These are phyloP conservation scores for Penicillium sp. DNA, from an alignment of 2,329 filamentous ascomycete species.

Conservation along the genomic window DNA sequence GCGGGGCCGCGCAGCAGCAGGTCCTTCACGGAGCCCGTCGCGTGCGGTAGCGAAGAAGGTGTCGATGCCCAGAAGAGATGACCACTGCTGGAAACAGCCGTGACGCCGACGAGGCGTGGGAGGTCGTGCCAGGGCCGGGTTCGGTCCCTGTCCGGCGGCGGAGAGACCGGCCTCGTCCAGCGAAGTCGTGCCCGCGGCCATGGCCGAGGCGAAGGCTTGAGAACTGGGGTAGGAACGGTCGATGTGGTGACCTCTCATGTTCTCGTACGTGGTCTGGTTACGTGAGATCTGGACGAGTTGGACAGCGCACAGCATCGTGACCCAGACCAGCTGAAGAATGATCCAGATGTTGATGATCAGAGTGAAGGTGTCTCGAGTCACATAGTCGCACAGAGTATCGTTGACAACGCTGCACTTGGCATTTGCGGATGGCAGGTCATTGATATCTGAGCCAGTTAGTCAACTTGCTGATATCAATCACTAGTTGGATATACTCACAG, in stretches of 20 bases:
- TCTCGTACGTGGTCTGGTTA: slow-evolving; percentile 94
- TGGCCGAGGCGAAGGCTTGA: slow-evolving; percentile 62
- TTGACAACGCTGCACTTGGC: slow-evolving; percentile 70
- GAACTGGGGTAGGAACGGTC: slow-evolving; percentile 52
- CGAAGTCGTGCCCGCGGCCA: slow-evolving; percentile 67
- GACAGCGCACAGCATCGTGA: slow-evolving; percentile 93
- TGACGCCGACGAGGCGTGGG: slow-evolving; percentile 52
- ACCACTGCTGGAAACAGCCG: slow-evolving; percentile 75
- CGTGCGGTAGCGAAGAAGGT: slow-evolving; percentile 90
- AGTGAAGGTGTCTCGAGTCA: slow-evolving; percentile 81
- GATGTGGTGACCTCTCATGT: slow-evolving; percentile 78
- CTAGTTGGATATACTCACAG: slow-evolving; percentile 55
- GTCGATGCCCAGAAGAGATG: slow-evolving; percentile 81
- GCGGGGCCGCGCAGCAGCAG: slow-evolving; percentile 51
- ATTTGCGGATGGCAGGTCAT: slow-evolving; percentile 53
- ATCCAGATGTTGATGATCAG: slow-evolving; percentile 77
- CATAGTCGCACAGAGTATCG: slow-evolving; percentile 68
- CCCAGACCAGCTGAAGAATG: slow-evolving; percentile 84
- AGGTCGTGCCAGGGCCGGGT: slow-evolving; percentile 52
- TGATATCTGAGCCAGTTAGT: slow-evolving; percentile 56
- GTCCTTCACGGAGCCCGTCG: slow-evolving; percentile 60
- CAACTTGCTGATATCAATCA: neutral
- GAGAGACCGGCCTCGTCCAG: slow-evolving; percentile 69
- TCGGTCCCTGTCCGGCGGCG: slow-evolving; percentile 62
- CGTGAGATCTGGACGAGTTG: slow-evolving; percentile 90